A percentile compares a stretch with the other conserved stretches of the same genome.
Conservation (phyloP, 192 early-diverging fungal genomes). For the Powellomyces hirtus region DNA sequence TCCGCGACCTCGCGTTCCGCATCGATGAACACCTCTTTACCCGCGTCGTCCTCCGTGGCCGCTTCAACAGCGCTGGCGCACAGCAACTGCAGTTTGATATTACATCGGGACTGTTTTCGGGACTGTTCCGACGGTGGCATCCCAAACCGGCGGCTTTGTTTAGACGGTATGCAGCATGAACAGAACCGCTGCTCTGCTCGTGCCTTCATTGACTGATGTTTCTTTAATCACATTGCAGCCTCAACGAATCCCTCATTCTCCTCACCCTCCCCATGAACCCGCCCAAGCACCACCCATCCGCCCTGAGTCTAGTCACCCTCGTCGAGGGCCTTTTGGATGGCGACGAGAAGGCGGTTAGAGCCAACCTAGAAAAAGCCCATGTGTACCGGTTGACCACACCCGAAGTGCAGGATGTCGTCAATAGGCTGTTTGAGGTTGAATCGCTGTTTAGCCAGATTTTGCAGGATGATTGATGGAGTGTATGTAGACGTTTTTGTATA, state of each 20-base stretch:
- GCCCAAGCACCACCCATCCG: not conserved
- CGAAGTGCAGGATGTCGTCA: conserved; percentile 20
- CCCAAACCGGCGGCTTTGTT: conserved; percentile 17
- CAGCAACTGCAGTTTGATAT: conserved; percentile 8
- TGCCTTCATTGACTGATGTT: too few relatives aligned
- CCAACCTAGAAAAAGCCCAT: not conserved
- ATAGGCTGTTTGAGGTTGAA: conserved; percentile 14
- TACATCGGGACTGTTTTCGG: not conserved
- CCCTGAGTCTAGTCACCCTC: not conserved
- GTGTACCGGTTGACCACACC: conserved; percentile 7
- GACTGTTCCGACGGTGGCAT: conserved; percentile 17
- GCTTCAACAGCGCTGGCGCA: conserved; percentile 19
- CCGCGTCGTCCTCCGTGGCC: conserved; percentile 6
- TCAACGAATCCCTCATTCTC: conserved; percentile 5
- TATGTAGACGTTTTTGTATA: too few relatives aligned
- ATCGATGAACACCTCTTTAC: conserved; percentile 20
- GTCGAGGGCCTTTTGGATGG: conserved; percentile 8
- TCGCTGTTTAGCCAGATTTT: not conserved
- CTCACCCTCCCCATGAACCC: conserved; percentile 6
- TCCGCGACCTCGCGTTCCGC: conserved; percentile 13
- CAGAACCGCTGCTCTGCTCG: not conserved
- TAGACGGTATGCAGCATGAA: conserved; percentile 2
- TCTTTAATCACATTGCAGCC: not conserved
- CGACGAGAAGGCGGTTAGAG: not conserved
- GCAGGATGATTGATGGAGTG: not conserved